A percentile compares a stretch with the other conserved stretches of the same genome.
Conservation (phyloP, 73 alveolate species). For the Paramecium primaurelia region DNA sequence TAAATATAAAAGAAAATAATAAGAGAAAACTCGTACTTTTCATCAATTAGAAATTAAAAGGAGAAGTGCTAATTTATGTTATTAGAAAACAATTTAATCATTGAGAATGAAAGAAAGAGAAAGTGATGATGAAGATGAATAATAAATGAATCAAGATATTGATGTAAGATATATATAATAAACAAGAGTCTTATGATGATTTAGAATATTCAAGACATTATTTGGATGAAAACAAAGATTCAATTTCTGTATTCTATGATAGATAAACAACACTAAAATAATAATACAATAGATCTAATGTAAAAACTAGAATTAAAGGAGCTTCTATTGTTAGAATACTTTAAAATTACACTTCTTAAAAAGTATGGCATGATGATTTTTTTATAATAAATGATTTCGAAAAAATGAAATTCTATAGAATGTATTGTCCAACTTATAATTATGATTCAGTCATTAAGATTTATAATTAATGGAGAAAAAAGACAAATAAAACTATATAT, state of each 20-base stretch:
- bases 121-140: background rate
- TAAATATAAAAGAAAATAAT: background rate
- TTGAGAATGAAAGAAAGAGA: background rate
- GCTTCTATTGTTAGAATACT: constrained; percentile 8
- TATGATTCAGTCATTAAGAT: background rate
- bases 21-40: background rate
- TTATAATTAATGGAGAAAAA: background rate
- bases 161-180: background rate
- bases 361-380: background rate
- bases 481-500: background rate
- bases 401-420: background rate
- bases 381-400: background rate
- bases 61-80: constrained; percentile 14
- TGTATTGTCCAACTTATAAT: background rate
- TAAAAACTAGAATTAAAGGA: background rate
- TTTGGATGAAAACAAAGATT: constrained; percentile 30
- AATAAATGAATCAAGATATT: background rate
- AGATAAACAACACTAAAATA: background rate
- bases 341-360: background rate
- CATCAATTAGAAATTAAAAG: background rate
- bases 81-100: background rate
- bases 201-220: background rate
- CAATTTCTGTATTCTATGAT: background rate
- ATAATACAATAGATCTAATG: background rate
- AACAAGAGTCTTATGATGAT: constrained; percentile 29